Conservation (phyloP, 2,329 filamentous ascomycete species). For the Coniochaeta sp. region DNA sequence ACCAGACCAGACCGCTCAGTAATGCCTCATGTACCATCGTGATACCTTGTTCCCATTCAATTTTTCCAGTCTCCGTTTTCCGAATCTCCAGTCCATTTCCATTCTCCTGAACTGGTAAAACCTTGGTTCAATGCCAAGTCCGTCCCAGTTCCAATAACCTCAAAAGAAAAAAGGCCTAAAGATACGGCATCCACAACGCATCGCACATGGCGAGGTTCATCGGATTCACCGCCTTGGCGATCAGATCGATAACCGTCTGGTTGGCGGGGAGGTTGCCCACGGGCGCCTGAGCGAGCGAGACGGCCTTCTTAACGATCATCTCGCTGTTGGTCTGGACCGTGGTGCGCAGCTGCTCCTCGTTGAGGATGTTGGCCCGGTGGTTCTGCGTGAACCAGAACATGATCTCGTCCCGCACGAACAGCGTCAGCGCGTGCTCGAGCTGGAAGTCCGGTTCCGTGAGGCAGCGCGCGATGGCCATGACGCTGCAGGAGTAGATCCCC, state of each 20-base stretch:
- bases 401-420: conserved; percentile 97
- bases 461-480: conserved; percentile 95
- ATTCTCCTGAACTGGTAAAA: no score
- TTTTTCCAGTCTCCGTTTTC: no score
- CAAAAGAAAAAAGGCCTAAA: no score
- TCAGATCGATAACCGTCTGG: conserved; percentile 92
- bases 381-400: conserved; percentile 88
- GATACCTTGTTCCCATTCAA: no score
- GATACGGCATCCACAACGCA: conserved; percentile 94
- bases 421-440: conserved; percentile 86
- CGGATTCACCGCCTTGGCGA: conserved; percentile 89
- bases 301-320: conserved; percentile 82
- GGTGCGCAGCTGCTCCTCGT: conserved; percentile 61
- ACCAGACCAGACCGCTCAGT: no score
- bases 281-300: conserved; percentile 72
- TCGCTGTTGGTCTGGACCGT: conserved; percentile 67
- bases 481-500: conserved; percentile 87
- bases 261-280: conserved; percentile 83
- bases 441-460: conserved; percentile 84
- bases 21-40: no score
- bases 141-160: no score
- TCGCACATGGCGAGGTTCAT: conserved; percentile 83
- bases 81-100: no score
- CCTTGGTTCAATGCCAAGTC: no score
- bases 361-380: conserved; percentile 55